Percentiles rank a stretch among this genome's conserved stretches.
phyloP scores from a whole-genome alignment of 257 asterid genomes.

The Nicotiana benthamiana region DNA sequence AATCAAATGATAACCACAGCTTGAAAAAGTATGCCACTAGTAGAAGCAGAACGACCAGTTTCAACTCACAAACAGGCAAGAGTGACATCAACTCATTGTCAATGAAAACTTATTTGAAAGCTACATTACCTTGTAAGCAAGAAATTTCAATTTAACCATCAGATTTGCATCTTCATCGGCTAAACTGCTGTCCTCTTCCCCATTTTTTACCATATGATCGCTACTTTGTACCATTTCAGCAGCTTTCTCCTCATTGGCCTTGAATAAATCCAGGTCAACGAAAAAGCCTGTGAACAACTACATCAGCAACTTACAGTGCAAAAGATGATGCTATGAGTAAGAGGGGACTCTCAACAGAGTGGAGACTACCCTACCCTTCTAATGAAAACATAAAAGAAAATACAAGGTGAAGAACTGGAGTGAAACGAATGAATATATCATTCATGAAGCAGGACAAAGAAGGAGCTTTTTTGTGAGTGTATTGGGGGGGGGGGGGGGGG shows the following conservation, averaged over 20 bases:
- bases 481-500: not conserved
- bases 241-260: slow-evolving; percentile 47
- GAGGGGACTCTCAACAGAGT: not conserved
- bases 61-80: not conserved
- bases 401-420: not conserved
- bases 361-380: not conserved
- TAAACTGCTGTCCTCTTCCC: slow-evolving; percentile 36
- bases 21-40: not conserved
- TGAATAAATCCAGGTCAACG: slow-evolving; percentile 77
- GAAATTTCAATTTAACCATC: slow-evolving; percentile 96
- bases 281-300: slow-evolving; percentile 66
- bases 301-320: slow-evolving; percentile 13
- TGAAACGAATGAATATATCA: not conserved
- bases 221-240: slow-evolving; percentile 31
- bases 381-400: not conserved
- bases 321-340: not conserved
- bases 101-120: not conserved
- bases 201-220: slow-evolving; percentile 23
- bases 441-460: not conserved
- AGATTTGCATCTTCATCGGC: slow-evolving; percentile 98
- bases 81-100: not conserved
- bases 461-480: not conserved
- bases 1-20: not conserved
- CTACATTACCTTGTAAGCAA: slow-evolving; percentile 69
- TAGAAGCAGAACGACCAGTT: not conserved